Evolutionary conservation across 1,139 yeast genomes (phyloP), one percentile per base, ranked within the genome.

Genomic region (Wickerhamiella infanticola): DNA sequence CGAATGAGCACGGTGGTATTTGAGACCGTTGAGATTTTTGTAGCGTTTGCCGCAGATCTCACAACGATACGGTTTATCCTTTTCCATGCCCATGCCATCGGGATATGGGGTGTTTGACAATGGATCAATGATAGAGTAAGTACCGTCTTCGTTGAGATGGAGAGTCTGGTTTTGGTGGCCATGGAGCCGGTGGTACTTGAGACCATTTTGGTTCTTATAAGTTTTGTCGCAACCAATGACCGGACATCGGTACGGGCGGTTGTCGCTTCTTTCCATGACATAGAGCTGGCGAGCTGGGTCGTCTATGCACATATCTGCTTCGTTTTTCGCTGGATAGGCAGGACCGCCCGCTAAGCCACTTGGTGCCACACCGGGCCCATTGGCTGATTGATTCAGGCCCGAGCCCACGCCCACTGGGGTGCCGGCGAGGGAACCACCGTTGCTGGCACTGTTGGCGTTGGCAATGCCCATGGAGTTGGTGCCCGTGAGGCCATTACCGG

Each of bases 191-290:
- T 90, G 99, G 65, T 90, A 90, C 63, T 90, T 90, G 59, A 90
- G 72, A 11, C 99, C 99, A 61, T 90, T 90, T 66, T 90, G 98
- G 64, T 90, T 90, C 69, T 90, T 90, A 66, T 90, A 90, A 36
- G 93, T 88, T 69, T 90, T 90, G 58, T 88, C 97, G 65, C 99
- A 90, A 5, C 98, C 98, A 59, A 86, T 83, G 39, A 90, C 98
- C 0, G 97, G 98, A 67, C 99, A 90, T 63, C 82, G 86, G 69
- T 82, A 90, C 24, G 99, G 98, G 63, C 90, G 81, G 61, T 85
- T 85, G 57, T 86, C 95, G 50, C 83, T 90, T 53, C 81, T 81
- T 63, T 88, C 96, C 72, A 84, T 79, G 40, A 86, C 95, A 60
- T 88, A 88, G 49, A 90, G 67, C 58, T 88, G 93, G 53, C 97